phyloP scores from a whole-genome alignment of 768 basidiomycete genomes.

The Lactarius hengduanensis region DNA sequence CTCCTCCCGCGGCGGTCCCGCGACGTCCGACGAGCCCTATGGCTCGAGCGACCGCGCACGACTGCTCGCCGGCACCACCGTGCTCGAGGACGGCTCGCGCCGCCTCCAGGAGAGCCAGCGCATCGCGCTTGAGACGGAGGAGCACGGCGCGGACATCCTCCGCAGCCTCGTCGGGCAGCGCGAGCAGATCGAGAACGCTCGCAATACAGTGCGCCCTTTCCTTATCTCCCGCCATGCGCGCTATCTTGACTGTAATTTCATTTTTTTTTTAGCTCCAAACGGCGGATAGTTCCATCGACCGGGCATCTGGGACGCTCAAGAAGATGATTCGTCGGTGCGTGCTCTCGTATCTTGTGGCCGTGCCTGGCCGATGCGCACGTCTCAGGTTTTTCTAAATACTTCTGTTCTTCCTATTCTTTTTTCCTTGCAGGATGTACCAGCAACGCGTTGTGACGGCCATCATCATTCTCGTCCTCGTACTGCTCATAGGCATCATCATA shows the following conservation, averaged over 20 bases:
- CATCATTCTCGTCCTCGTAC: constrained; percentile 80
- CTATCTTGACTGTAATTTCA: background rate
- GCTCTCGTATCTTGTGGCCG: constrained; percentile 5
- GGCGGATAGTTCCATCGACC: constrained; percentile 87
- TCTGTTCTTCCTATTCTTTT: constrained; percentile 21
- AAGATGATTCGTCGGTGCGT: constrained; percentile 93
- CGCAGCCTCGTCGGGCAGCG: constrained; percentile 80
- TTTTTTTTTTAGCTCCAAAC: constrained; percentile 60
- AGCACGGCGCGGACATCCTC: constrained; percentile 91
- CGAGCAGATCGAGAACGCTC: constrained; percentile 91
- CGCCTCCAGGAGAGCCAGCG: constrained; percentile 88
- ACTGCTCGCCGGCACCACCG: constrained; percentile 71
- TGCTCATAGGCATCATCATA: constrained; percentile 78
- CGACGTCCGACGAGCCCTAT: constrained; percentile 81
- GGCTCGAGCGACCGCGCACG: constrained; percentile 71
- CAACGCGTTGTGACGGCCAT: constrained; percentile 85
- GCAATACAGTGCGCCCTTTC: constrained; percentile 68
- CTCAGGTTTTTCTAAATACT: constrained; percentile 31
- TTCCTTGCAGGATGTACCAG: constrained; percentile 86
- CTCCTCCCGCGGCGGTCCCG: constrained; percentile 34
- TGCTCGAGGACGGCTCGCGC: constrained; percentile 80
- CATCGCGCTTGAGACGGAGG: constrained; percentile 94
- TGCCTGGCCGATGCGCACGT: constrained; percentile 26
- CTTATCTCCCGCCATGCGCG: background rate
- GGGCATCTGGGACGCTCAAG: constrained; percentile 88